Conservation (phyloP, 306 rosid species). For the Carpinus fangiana region DNA sequence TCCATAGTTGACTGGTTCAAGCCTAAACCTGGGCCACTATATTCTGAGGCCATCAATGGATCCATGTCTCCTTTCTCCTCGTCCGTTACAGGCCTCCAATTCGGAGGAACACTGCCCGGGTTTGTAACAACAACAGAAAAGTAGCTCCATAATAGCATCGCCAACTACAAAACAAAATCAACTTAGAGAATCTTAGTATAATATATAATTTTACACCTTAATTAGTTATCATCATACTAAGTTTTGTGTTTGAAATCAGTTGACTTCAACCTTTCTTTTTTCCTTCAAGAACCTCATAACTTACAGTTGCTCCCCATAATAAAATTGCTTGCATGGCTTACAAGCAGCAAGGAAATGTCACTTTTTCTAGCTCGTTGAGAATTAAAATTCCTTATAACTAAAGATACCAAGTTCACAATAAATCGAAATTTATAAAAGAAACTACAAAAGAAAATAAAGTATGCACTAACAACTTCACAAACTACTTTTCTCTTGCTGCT, state of each 20-base stretch:
- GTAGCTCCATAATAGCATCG: slow-evolving; percentile 85
- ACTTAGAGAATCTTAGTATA: slow-evolving; percentile 21
- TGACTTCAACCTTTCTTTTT: not conserved
- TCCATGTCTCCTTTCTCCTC: slow-evolving; percentile 54
- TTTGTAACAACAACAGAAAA: slow-evolving; percentile 63
- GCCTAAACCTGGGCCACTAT: slow-evolving; percentile 18
- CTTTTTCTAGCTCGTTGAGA: not conserved
- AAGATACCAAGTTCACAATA: not conserved
- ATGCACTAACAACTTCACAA: not conserved
- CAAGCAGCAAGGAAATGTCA: not conserved
- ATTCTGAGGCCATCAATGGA: slow-evolving; percentile 46
- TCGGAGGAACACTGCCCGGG: slow-evolving; percentile 64
- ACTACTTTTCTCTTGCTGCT: not conserved
- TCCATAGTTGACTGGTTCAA: slow-evolving; percentile 33
- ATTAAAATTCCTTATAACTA: not conserved
- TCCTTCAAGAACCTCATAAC: not conserved
- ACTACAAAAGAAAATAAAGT: not conserved
- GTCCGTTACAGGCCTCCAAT: slow-evolving; percentile 62
- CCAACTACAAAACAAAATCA: slow-evolving; percentile 58
- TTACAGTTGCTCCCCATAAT: not conserved
- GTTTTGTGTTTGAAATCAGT: not conserved
- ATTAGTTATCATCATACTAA: not conserved
- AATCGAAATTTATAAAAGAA: not conserved
- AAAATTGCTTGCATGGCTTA: not conserved
- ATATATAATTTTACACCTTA: not conserved